phyloP scores from a whole-genome alignment of 176 grass and related monocot species.

The Carex pumila region DNA sequence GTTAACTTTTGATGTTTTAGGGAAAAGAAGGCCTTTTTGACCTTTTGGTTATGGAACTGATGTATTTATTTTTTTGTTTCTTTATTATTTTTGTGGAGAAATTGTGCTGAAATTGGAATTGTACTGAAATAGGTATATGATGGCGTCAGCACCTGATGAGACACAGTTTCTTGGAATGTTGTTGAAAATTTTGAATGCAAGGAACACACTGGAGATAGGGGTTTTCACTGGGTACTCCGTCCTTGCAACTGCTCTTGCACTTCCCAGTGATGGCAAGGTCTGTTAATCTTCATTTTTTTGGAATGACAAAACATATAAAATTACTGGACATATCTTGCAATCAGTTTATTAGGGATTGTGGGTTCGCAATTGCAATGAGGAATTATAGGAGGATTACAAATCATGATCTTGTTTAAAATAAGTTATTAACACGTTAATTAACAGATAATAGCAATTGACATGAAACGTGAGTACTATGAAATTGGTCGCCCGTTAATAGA shows the following conservation, averaged over 20 bases:
- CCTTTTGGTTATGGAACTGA: not conserved
- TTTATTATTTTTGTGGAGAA: not conserved
- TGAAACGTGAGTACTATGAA: conserved; percentile 32
- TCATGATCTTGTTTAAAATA: not conserved
- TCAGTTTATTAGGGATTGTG: not conserved
- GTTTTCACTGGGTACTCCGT: conserved; percentile 77
- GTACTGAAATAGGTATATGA: conserved; percentile 23
- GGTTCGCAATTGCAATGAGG: not conserved
- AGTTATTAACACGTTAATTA: not conserved
- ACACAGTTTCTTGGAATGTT: conserved; percentile 43
- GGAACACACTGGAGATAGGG: conserved; percentile 68
- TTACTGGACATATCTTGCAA: not conserved
- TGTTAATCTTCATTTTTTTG: not conserved
- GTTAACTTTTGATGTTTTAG: not conserved
- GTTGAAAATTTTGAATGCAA: conserved; percentile 62
- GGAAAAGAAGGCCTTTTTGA: not conserved
- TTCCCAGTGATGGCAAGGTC: conserved; percentile 53
- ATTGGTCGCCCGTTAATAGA: conserved; percentile 39
- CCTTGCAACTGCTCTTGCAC: conserved; percentile 65
- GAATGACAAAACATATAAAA: not conserved
- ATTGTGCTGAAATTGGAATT: not conserved
- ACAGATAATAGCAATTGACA: conserved; percentile 52
- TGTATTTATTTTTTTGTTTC: not conserved
- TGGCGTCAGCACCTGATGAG: conserved; percentile 49
- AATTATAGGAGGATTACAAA: not conserved